phyloP scores from a whole-genome alignment of 176 grass and related monocot genomes.

The Musa acuminata region DNA sequence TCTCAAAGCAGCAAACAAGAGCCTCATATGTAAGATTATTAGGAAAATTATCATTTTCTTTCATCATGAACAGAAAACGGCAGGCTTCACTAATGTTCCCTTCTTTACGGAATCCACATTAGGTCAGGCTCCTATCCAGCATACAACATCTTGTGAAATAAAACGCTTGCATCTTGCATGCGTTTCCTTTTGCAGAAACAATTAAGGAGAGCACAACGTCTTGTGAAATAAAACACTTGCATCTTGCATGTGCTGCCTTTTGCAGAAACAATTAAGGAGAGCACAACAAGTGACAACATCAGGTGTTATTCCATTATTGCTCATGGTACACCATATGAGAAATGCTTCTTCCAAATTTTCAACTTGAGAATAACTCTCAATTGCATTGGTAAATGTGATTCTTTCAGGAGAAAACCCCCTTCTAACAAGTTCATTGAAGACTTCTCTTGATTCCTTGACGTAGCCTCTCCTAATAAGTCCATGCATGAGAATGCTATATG shows the following conservation, averaged over 20 bases:
- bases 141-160: constrained; percentile 26
- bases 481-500: constrained; percentile 23
- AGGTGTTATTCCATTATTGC: constrained; percentile 5
- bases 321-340: constrained; percentile 23
- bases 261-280: constrained; percentile 20
- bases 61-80: constrained; percentile 19
- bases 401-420: constrained; percentile 18
- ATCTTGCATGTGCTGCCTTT: constrained; percentile 14
- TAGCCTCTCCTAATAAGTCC: constrained; percentile 14
- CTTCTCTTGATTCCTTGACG: constrained; percentile 16
- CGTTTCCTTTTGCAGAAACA: constrained; percentile 14
- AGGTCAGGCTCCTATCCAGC: constrained; percentile 21
- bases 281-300: constrained; percentile 19
- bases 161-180: constrained; percentile 16
- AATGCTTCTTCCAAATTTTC: constrained; percentile 24
- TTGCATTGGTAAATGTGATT: constrained; percentile 21
- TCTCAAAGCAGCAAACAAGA: constrained; percentile 20
- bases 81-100: constrained; percentile 13
- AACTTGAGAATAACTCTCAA: constrained; percentile 7
- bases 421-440: constrained; percentile 19
- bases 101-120: constrained; percentile 18
- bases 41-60: constrained; percentile 8
- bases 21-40: neutral
- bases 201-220: constrained; percentile 8
- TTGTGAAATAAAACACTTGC: constrained; percentile 20